Percentiles rank a stretch among this genome's conserved stretches.
Conservation (phyloP, 2,329 filamentous ascomycete genomes). For the Capronia coronata region DNA sequence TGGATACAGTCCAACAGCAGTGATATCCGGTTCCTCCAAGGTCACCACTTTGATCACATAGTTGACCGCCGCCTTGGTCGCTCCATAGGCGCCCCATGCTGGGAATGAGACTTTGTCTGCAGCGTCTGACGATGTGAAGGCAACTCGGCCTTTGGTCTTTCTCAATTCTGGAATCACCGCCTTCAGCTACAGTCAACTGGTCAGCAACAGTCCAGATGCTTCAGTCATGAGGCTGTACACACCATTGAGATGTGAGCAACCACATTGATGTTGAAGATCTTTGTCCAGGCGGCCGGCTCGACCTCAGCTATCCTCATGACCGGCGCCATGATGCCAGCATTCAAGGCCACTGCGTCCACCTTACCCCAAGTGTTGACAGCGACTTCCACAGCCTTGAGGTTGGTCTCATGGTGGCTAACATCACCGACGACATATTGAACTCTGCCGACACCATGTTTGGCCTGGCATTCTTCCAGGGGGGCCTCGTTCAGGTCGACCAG, state of each 20-base stretch:
- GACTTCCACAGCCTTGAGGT: neutral
- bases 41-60: constrained; percentile 66
- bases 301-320: constrained; percentile 1
- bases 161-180: neutral
- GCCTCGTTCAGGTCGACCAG: neutral
- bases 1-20: constrained; percentile 64
- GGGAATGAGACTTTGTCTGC: constrained; percentile 54
- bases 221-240: no score
- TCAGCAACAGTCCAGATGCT: no score
- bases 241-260: constrained; percentile 6
- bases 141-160: constrained; percentile 59
- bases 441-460: neutral
- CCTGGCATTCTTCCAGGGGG: neutral
- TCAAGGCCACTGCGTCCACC: constrained; percentile 8
- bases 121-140: constrained; percentile 75
- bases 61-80: constrained; percentile 75
- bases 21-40: constrained; percentile 69
- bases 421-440: constrained; percentile 7
- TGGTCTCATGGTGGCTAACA: neutral
- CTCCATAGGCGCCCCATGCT: constrained; percentile 74
- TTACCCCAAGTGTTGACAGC: neutral
- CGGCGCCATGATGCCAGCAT: constrained; percentile 11
- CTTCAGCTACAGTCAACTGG: neutral
- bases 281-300: constrained; percentile 2
- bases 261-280: constrained; percentile 11